Evolutionary conservation across 225 moss, liverwort and hornwort species (phyloP).

Genomic region (Takakia lepidozioides): DNA sequence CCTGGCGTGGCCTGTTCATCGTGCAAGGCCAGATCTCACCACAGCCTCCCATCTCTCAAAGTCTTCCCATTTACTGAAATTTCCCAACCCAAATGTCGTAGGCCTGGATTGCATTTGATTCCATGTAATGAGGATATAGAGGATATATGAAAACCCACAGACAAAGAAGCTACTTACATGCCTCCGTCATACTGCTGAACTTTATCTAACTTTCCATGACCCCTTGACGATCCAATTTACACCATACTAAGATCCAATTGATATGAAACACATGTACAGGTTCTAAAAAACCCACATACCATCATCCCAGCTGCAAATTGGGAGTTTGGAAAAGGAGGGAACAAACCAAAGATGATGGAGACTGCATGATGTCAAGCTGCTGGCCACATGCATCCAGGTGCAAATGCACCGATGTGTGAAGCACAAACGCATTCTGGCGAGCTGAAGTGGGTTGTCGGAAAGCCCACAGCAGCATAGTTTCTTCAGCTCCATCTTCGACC

Average conservation of each 20-base stretch:
- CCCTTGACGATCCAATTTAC: no score
- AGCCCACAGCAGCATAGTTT: conserved; percentile 84
- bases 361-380: conserved; percentile 65
- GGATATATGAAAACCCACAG: neutral
- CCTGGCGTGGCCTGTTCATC: conserved; percentile 58
- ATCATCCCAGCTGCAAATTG: neutral
- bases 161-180: neutral
- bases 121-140: neutral
- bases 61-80: neutral
- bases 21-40: no score
- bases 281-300: no score
- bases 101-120: no score
- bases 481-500: conserved; percentile 74
- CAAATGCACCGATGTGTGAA: conserved; percentile 50
- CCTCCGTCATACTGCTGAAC: no score
- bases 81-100: no score
- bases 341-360: conserved; percentile 60
- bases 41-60: neutral
- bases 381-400: conserved; percentile 79
- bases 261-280: no score
- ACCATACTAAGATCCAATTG: no score
- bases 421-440: conserved; percentile 53
- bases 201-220: no score
- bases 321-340: no score
- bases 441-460: conserved; percentile 75